These are phyloP conservation scores for Litsea cubeba DNA, from an alignment of 164 flowering plant genomes.

Conservation along the genomic window DNA sequence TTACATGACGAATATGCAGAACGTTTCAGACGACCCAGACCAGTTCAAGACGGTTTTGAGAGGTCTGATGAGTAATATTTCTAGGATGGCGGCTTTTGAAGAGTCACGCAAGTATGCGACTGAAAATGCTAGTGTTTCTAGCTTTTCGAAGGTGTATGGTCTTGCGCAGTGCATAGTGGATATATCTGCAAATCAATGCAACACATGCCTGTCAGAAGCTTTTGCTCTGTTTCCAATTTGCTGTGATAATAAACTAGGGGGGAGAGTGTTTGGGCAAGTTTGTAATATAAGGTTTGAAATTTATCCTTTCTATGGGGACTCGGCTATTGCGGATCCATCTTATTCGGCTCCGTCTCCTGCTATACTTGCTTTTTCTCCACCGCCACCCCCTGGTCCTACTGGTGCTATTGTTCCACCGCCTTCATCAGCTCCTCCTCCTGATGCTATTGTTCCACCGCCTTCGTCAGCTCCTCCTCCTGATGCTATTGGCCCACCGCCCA, in stretches of 20 bases:
- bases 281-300: neutral
- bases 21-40: neutral
- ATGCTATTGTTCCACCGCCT: no score
- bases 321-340: no score
- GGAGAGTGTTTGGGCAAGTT: neutral
- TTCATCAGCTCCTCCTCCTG: no score
- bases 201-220: neutral
- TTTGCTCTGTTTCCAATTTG: neutral
- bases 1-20: neutral
- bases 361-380: no score
- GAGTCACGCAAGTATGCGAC: neutral
- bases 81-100: no score
- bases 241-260: neutral
- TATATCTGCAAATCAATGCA: neutral
- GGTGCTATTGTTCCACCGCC: no score
- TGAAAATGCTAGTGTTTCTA: neutral
- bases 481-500: no score
- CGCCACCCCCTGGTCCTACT: no score
- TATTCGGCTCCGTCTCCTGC: no score
- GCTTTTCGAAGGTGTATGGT: constrained; percentile 3
- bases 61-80: neutral
- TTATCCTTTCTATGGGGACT: no score
- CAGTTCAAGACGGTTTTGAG: neutral
- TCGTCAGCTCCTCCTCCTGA: no score
- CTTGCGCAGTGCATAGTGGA: constrained; percentile 13